Evolutionary conservation across 345 rosid genomes (phyloP), one percentile per base, ranked within the genome.

Genomic region (Zanthoxylum bungeanum): DNA sequence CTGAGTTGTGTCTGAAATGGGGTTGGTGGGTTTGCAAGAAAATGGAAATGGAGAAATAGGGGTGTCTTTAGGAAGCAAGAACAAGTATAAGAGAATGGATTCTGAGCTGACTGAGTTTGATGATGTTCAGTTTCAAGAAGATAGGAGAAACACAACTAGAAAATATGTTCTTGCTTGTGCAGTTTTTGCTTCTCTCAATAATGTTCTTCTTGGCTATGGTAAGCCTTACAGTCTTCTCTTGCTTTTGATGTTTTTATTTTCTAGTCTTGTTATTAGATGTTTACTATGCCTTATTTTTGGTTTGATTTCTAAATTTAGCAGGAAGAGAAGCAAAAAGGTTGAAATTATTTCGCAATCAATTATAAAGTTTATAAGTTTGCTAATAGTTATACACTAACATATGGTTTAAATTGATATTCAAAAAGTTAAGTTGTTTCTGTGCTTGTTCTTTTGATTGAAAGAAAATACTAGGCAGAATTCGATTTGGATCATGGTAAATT

Each of bases 121-220:
- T 46, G 86, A 82, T 40, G 71, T 52, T 72, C 78, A 72, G 34
- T 77, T 72, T 7, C 83, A 62, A 68, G 75, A 75, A 60, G 70
- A 70, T 3, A 81, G 88, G 79, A 77, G 65, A 58, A 80, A 19
- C 40, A 75, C 74, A 40, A 81, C 84, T 49, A 81, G 83, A 53
- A 90, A 78, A 72, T 90, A 85, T 76, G 87, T 93, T 60, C 51
- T 93, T 77, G 86, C 89, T 44, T 93, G 97, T 59, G 97, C 95
- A 50, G 72, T 91, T 78, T 87, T 93, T 74, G 97, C 97, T 16
- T 93, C 98, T 31, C 85, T 93, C 66, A 91, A 87, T 78, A 83
- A 83, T 71, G 98, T 93, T 77, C 93, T 92, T 80, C 97, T 92
- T 64, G 97, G 97, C 30, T 93, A 93, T 71, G 97, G 98, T 92